Conservation (phyloP, 371 early-diverging fungal genomes). For the Rhizopus arrhizus region DNA sequence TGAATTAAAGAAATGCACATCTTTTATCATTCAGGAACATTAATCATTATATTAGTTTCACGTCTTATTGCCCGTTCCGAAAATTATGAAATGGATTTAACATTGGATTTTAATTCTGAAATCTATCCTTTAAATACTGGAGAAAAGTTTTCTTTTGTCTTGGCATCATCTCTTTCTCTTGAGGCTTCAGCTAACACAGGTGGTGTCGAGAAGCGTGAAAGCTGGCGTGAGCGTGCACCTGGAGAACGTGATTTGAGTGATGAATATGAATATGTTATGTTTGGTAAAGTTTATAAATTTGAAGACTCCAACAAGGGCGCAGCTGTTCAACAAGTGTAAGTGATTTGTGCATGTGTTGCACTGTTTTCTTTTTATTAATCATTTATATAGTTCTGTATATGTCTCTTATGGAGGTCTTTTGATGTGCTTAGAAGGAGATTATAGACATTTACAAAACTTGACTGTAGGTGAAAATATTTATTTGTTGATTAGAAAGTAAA, state of each 20-base stretch:
- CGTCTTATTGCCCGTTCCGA: slow-evolving; percentile 85
- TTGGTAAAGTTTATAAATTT: slow-evolving; percentile 93
- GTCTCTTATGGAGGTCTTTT: slow-evolving; percentile 93
- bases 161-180: slow-evolving; percentile 79
- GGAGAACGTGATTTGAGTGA: slow-evolving; percentile 83
- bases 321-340: slow-evolving; percentile 73
- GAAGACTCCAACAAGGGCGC: slow-evolving; percentile 67
- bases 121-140: slow-evolving; percentile 84
- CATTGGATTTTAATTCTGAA: slow-evolving; percentile 91
- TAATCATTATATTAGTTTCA: slow-evolving; percentile 66
- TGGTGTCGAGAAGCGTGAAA: slow-evolving; percentile 58
- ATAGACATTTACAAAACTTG: slow-evolving; percentile 79
- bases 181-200: slow-evolving; percentile 40
- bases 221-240: slow-evolving; percentile 66
- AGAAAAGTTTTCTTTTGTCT: slow-evolving; percentile 82
- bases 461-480: slow-evolving; percentile 86
- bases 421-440: slow-evolving; percentile 89
- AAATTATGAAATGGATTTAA: slow-evolving; percentile 86
- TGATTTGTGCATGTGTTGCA: slow-evolving; percentile 14
- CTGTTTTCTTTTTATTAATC: not conserved
- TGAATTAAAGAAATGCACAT: slow-evolving; percentile 29
- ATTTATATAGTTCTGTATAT: slow-evolving; percentile 69
- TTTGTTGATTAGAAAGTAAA: slow-evolving; percentile 83
- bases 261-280: slow-evolving; percentile 97
- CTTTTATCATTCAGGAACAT: not conserved